Conservation (phyloP, 2,329 filamentous ascomycete genomes). For the Colletotrichum tamarilloi region DNA sequence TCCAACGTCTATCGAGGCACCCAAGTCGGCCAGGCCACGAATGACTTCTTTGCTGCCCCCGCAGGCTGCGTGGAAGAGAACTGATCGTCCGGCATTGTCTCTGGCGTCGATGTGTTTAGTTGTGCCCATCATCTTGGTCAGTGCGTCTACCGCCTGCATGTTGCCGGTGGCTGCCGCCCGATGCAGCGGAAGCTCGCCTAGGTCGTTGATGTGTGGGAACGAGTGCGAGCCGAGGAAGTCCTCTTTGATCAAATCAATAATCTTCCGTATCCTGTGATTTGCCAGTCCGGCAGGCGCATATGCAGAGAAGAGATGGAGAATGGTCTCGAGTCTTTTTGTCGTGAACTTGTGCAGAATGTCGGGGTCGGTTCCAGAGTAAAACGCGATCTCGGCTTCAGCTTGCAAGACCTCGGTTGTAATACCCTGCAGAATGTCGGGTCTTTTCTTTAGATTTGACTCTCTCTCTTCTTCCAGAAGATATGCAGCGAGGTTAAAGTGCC, state of each 20-base stretch:
- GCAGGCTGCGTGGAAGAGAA: conserved; percentile 21
- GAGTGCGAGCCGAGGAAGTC: not conserved
- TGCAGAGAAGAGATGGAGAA: conserved; percentile 1
- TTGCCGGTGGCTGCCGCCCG: not conserved
- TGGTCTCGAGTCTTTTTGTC: not conserved
- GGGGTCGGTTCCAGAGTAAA: not conserved
- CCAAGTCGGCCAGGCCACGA: not conserved
- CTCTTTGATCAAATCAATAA: not conserved
- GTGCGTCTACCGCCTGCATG: not conserved
- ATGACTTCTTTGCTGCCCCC: not conserved
- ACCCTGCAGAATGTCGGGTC: not conserved
- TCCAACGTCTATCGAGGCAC: not conserved
- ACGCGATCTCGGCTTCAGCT: not conserved
- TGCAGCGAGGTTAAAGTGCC: not conserved
- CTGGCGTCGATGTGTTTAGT: not conserved
- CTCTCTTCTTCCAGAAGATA: conserved; percentile 13
- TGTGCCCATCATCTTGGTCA: not conserved
- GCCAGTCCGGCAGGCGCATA: not conserved
- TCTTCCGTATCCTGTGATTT: not conserved
- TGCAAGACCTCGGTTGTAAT: not conserved
- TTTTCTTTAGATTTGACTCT: not conserved
- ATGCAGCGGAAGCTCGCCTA: conserved; percentile 15
- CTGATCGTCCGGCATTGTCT: not conserved
- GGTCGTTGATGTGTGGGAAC: not conserved
- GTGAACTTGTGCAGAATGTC: conserved; percentile 1